phyloP scores from a whole-genome alignment of 1,284 basidiomycete genomes.

The Testicularia cyperi region DNA sequence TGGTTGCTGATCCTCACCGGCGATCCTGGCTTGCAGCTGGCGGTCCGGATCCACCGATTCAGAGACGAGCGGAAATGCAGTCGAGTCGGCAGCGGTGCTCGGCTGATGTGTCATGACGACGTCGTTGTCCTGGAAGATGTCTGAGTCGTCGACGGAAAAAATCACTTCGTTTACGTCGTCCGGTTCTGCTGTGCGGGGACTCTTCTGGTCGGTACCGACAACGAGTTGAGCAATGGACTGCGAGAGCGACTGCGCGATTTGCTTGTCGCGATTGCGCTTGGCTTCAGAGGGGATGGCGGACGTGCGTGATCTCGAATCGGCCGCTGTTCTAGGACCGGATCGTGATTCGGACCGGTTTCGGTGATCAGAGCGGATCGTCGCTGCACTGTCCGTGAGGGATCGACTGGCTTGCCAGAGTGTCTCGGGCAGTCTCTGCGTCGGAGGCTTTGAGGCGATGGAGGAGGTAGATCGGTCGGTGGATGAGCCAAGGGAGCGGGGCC shows the following conservation, averaged over 20 bases:
- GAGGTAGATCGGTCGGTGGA: too few relatives aligned
- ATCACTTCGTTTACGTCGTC: conserved; percentile 14
- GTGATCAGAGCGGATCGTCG: conserved; percentile 5
- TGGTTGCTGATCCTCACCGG: too few relatives aligned
- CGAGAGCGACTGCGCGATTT: conserved; percentile 16
- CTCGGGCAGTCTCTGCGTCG: conserved; percentile 6
- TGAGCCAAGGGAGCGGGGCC: too few relatives aligned
- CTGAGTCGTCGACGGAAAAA: conserved; percentile 25
- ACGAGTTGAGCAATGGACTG: conserved; percentile 30
- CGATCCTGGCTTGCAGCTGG: too few relatives aligned
- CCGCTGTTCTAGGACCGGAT: background rate
- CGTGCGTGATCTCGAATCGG: background rate
- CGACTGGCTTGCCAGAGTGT: conserved; percentile 13
- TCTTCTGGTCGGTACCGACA: conserved; percentile 10
- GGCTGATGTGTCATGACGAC: too few relatives aligned
- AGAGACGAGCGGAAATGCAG: too few relatives aligned
- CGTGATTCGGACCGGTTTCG: background rate
- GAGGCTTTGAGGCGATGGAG: too few relatives aligned
- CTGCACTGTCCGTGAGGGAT: conserved; percentile 13
- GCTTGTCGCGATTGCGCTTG: conserved; percentile 23
- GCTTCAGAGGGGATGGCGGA: conserved; percentile 28
- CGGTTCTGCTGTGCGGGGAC: too few relatives aligned
- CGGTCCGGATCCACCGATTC: too few relatives aligned
- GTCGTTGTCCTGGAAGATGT: too few relatives aligned
- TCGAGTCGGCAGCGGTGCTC: too few relatives aligned